Evolutionary conservation across 2,329 filamentous ascomycete genomes (phyloP).

Genomic region (Epichloe brachyelytri): DNA sequence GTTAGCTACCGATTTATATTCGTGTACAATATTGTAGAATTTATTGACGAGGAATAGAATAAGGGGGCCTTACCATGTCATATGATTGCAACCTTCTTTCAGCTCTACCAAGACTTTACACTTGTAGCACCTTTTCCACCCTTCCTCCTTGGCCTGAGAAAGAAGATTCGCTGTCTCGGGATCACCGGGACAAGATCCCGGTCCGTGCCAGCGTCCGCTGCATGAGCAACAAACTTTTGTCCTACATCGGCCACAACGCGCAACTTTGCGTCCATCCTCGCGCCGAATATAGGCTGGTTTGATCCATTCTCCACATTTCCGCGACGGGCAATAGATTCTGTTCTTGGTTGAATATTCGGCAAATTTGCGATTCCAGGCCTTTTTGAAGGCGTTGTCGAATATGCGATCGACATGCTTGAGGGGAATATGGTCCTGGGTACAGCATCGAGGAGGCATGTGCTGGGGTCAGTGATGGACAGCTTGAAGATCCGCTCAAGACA

Average conservation of each 20-base stretch:
- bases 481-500: conserved; percentile 66
- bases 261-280: conserved; percentile 47
- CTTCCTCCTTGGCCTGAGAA: conserved; percentile 50
- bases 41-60: background rate
- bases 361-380: conserved; percentile 68
- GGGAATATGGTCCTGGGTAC: conserved; percentile 58
- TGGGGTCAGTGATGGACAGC: conserved; percentile 60
- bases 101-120: conserved; percentile 66
- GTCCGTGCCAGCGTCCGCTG: conserved; percentile 60
- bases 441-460: conserved; percentile 79
- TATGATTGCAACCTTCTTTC: conserved; percentile 76
- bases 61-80: conserved; percentile 56
- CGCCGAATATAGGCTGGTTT: conserved; percentile 54
- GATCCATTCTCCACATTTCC: conserved; percentile 68
- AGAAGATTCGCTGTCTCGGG: conserved; percentile 52
- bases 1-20: background rate
- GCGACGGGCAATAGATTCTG: conserved; percentile 63
- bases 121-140: conserved; percentile 64
- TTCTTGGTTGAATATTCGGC: conserved; percentile 62
- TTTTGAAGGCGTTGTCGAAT: conserved; percentile 64
- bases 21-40: background rate
- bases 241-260: conserved; percentile 57
- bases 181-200: conserved; percentile 57
- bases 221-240: conserved; percentile 64
- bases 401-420: conserved; percentile 63